A percentile compares a stretch with the other conserved stretches of the same genome.
Evolutionary conservation across 352 stramenopile species (phyloP).

Genomic region (Lagenidium sp.): DNA sequence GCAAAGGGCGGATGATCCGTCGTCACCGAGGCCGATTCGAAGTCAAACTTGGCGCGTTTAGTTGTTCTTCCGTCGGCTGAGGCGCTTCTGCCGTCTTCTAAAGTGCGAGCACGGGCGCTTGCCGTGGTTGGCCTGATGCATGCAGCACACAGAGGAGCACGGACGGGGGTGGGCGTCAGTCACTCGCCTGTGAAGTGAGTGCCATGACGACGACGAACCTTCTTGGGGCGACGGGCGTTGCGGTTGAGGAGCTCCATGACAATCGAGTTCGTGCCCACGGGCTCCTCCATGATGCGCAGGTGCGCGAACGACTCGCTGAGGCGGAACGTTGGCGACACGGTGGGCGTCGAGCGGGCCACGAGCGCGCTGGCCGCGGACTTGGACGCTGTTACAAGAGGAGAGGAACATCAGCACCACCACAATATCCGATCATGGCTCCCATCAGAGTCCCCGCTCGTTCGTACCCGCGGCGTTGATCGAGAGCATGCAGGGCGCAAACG

Average conservation of each 20-base stretch:
- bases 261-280: constrained; percentile 23
- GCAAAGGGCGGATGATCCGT: too few species aligned
- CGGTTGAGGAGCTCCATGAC: constrained; percentile 76
- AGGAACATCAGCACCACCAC: too few species aligned
- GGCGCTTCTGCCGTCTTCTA: constrained; percentile 67
- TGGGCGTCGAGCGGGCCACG: too few species aligned
- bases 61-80: constrained; percentile 39
- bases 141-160: not conserved
- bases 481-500: constrained; percentile 11
- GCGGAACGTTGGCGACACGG: too few species aligned
- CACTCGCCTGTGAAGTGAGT: too few species aligned
- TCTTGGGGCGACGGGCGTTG: constrained; percentile 77
- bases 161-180: not conserved
- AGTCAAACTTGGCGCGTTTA: too few species aligned
- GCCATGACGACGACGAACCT: constrained; percentile 24
- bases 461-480: constrained; percentile 1
- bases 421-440: too few species aligned
- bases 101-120: constrained; percentile 82
- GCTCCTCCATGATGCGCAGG: constrained; percentile 39
- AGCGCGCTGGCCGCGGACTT: too few species aligned
- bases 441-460: too few species aligned
- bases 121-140: constrained; percentile 69
- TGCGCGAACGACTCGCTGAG: constrained; percentile 20
- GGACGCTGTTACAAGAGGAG: too few species aligned
- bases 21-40: too few species aligned